Base-by-base conservation (phyloP, 305 asterid genomes). In the Fraxinus velutina region DNA sequence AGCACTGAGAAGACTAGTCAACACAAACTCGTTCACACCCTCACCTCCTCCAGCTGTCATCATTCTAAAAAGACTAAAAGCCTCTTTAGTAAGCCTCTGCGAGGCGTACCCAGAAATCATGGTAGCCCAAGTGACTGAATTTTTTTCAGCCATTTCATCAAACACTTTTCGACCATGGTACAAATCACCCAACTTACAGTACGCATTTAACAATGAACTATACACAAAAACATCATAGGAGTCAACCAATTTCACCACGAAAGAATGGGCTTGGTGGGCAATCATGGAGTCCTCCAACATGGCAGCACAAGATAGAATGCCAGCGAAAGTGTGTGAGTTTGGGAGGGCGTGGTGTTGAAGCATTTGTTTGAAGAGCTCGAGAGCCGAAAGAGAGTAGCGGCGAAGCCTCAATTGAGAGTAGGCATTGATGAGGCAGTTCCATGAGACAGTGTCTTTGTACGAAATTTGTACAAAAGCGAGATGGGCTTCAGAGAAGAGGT, bases 101-200 rank as follows among this genome's bases (percentile, higher is more conserved):
- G 71, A 82, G 0, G 98, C 95, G 60, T 92, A 95, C 57, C 98
- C 98, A 27, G 97, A 92, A 15, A 95, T 90, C 97, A 95, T 89
- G 0, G 97, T 91, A 33, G 97, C 90, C 97, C 97, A 94, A 22
- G 97, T 89, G 77, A 92, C 85, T 10, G 97, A 86, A 68, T 94
- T 94, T 80, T 91, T 89, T 0, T 83, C 89, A 71, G 92, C 86
- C 95, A 94, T 94, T 87, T 92, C 93, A 78, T 90, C 98, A 29
- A 92, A 94, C 90, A 93, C 50, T 77, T 87, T 89, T 3, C 91
- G 90, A 1, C 88, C 97, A 8, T 91, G 90, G 0, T 22, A 77
- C 66, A 92, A 29, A 70, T 85, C 75, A 0, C 97, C 97, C 77
- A 86, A 17, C 84, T 95, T 95, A 8, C 92, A 90, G 37, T 93